Conservation (phyloP, 2,329 filamentous ascomycete species). For the Trichoderma sp. region DNA sequence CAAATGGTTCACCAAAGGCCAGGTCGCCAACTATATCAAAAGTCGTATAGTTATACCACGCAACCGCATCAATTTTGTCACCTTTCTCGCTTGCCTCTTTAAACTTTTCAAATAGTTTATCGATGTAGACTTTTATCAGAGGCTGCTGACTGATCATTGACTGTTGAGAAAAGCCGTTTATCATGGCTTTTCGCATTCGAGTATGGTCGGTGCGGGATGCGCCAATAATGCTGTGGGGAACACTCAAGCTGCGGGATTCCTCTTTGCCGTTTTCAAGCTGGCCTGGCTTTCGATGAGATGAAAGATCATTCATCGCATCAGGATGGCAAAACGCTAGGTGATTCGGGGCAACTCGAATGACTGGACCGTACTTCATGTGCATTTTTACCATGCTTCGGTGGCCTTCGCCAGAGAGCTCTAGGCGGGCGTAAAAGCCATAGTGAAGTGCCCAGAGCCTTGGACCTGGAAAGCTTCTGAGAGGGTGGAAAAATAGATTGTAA, state of each 20-base stretch:
- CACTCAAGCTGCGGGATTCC: neutral
- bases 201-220: conserved; percentile 32
- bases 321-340: conserved; percentile 12
- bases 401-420: neutral
- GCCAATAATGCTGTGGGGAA: conserved; percentile 30
- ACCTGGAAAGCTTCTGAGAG: conserved; percentile 17
- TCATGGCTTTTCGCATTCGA: conserved; percentile 34
- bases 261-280: conserved; percentile 29
- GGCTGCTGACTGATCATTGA: conserved; percentile 40
- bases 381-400: neutral
- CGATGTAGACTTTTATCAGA: conserved; percentile 36
- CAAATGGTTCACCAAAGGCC: conserved; percentile 39
- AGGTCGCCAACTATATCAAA: conserved; percentile 42
- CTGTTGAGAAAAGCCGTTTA: conserved; percentile 38
- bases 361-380: conserved; percentile 26
- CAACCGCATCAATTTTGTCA: conserved; percentile 33
- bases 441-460: conserved; percentile 22
- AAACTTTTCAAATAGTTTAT: conserved; percentile 36
- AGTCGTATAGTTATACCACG: conserved; percentile 38
- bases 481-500: conserved; percentile 28
- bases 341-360: conserved; percentile 17
- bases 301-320: conserved; percentile 30
- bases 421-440: neutral
- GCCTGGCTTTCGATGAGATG: conserved; percentile 30
- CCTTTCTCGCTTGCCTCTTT: conserved; percentile 26